Evolutionary conservation across 257 asterid species (phyloP).

Genomic region (Striga asiatica): DNA sequence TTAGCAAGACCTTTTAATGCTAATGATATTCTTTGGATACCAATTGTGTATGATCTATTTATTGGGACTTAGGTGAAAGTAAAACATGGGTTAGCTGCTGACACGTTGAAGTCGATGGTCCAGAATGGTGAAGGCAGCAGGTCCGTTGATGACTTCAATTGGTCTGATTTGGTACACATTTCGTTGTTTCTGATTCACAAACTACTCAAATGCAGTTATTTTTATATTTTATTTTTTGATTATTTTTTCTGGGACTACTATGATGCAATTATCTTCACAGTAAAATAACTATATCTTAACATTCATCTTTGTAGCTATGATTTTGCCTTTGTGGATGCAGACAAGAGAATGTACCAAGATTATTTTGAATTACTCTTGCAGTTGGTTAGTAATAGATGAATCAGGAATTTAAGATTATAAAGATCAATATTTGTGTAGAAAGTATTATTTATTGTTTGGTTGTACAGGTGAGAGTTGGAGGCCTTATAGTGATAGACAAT

Average conservation of each 20-base stretch:
- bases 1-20: not conserved
- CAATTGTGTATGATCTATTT: not conserved
- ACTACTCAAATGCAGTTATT: not conserved
- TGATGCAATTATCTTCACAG: not conserved
- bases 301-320: conserved; percentile 51
- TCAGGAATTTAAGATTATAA: not conserved
- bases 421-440: not conserved
- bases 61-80: conserved; percentile 46
- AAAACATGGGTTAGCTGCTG: conserved; percentile 72
- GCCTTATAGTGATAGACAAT: conserved; percentile 79
- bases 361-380: conserved; percentile 81
- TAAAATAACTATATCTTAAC: conserved; percentile 13
- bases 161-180: not conserved
- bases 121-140: conserved; percentile 70
- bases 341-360: conserved; percentile 80
- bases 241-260: too few relatives aligned
- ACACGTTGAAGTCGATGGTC: conserved; percentile 61
- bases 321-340: conserved; percentile 93
- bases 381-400: conserved; percentile 54
- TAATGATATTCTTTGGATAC: not conserved
- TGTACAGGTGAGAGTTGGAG: conserved; percentile 71
- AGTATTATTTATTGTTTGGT: not conserved
- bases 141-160: conserved; percentile 19
- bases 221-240: not conserved
- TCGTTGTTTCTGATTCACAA: not conserved